Conservation (phyloP, 495 filamentous ascomycete species). For the Penicillium simplicissimum region DNA sequence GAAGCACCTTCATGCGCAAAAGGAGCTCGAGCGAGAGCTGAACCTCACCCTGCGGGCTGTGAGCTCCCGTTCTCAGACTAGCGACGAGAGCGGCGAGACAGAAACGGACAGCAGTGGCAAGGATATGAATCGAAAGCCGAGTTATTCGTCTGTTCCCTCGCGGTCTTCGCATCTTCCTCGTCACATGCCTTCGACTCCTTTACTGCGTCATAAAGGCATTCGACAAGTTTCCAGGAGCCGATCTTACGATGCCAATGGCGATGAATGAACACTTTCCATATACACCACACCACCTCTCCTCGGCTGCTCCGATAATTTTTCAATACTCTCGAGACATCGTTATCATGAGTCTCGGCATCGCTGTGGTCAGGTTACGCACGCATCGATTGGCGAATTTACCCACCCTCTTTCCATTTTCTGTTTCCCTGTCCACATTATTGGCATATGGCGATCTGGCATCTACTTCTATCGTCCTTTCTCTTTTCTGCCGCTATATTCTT, state of each 20-base stretch:
- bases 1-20: conserved; percentile 63
- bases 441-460: not conserved
- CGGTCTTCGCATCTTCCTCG: conserved; percentile 29
- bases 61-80: conserved; percentile 46
- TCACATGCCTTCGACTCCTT: conserved; percentile 43
- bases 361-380: not conserved
- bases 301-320: too few relatives aligned
- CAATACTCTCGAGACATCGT: not conserved
- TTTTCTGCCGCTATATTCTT: not conserved
- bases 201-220: conserved; percentile 30
- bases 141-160: conserved; percentile 23
- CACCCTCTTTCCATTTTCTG: not conserved
- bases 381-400: not conserved
- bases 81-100: conserved; percentile 35
- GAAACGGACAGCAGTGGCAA: conserved; percentile 50
- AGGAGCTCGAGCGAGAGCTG: conserved; percentile 79
- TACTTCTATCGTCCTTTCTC: not conserved
- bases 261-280: conserved; percentile 20
- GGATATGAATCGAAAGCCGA: conserved; percentile 38
- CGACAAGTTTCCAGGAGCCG: conserved; percentile 31
- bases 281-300: not conserved
- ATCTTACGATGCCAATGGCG: conserved; percentile 34
- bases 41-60: conserved; percentile 71
- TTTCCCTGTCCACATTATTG: conserved; percentile 3
- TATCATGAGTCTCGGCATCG: not conserved